Evolutionary conservation across 441 rosid genomes (phyloP).

Genomic region (Melastoma candidum): DNA sequence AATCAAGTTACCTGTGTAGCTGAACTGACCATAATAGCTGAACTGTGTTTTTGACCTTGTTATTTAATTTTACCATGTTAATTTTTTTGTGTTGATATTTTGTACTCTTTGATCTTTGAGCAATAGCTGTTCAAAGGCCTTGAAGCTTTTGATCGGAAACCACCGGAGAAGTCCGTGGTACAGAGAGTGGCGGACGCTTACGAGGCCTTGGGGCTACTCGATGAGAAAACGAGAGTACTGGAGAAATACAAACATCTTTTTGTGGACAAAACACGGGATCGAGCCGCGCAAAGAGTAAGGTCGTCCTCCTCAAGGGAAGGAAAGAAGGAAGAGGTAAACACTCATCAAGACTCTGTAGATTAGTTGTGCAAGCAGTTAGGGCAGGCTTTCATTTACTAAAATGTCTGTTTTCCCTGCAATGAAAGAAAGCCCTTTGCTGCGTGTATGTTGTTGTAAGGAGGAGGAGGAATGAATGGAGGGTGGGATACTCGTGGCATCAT

Average conservation of each 20-base stretch:
- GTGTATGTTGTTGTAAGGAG: too few relatives aligned
- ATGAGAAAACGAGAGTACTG: slow-evolving; percentile 56
- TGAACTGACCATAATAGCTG: too few relatives aligned
- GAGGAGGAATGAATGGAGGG: too few relatives aligned
- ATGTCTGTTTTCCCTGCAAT: too few relatives aligned
- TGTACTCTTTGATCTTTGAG: slow-evolving; percentile 8
- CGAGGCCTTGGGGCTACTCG: slow-evolving; percentile 52
- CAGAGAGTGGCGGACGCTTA: slow-evolving; percentile 80
- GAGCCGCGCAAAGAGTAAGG: slow-evolving; percentile 22
- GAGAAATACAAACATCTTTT: slow-evolving; percentile 53
- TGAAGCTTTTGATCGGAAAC: slow-evolving; percentile 77
- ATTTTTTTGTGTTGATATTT: neutral
- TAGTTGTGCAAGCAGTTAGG: too few relatives aligned
- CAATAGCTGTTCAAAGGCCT: slow-evolving; percentile 70
- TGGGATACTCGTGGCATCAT: too few relatives aligned
- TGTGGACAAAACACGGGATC: neutral
- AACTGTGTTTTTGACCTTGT: too few relatives aligned
- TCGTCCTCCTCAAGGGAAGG: slow-evolving; percentile 28
- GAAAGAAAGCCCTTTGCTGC: too few relatives aligned
- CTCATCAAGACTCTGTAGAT: too few relatives aligned
- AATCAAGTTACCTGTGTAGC: too few relatives aligned
- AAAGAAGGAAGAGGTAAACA: slow-evolving; percentile 15
- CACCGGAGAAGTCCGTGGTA: slow-evolving; percentile 58
- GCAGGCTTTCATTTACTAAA: too few relatives aligned
- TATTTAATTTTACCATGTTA: too few relatives aligned